A percentile compares a stretch with the other conserved stretches of the same genome.
Conservation (phyloP, 805 yeast species). For the Zygotorulaspora sp. region DNA sequence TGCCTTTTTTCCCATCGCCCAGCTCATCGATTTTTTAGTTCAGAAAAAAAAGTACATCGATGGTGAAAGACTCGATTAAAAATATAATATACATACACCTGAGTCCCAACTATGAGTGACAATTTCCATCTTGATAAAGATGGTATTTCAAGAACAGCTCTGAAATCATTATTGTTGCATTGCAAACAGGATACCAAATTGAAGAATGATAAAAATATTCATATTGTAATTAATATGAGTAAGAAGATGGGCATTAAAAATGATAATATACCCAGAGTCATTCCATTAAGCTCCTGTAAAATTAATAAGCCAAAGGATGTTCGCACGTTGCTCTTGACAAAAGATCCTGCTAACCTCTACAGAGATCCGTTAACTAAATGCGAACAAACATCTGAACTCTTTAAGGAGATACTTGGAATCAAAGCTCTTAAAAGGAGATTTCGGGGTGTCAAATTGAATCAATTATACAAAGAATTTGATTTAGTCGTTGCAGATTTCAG, state of each 20-base stretch:
- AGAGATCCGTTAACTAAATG: slow-evolving; percentile 46
- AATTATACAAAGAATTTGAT: slow-evolving; percentile 58
- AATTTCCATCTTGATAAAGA: slow-evolving; percentile 10
- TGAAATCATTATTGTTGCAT: slow-evolving; percentile 25
- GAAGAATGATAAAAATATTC: slow-evolving; percentile 27
- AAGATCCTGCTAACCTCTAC: slow-evolving; percentile 64
- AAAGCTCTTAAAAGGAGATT: slow-evolving; percentile 48
- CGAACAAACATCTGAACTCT: slow-evolving; percentile 55
- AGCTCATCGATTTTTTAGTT: background rate
- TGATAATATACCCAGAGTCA: slow-evolving; percentile 53
- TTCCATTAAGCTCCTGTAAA: slow-evolving; percentile 50
- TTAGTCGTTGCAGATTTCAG: slow-evolving; percentile 65
- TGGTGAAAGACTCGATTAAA: too few relatives aligned
- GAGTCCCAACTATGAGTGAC: slow-evolving; percentile 4
- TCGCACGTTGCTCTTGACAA: slow-evolving; percentile 59
- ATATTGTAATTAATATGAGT: slow-evolving; percentile 46
- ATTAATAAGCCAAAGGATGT: slow-evolving; percentile 47
- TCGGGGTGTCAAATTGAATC: slow-evolving; percentile 44
- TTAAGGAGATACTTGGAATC: slow-evolving; percentile 57
- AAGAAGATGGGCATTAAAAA: slow-evolving; percentile 41
- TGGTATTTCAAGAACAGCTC: slow-evolving; percentile 19
- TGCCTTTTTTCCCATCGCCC: background rate
- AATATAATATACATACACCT: too few relatives aligned
- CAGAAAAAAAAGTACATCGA: too few relatives aligned
- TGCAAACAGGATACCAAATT: slow-evolving; percentile 33